These are phyloP conservation scores for Magnolia officinalis DNA, from an alignment of 164 flowering plant species.

Conservation along the genomic window DNA sequence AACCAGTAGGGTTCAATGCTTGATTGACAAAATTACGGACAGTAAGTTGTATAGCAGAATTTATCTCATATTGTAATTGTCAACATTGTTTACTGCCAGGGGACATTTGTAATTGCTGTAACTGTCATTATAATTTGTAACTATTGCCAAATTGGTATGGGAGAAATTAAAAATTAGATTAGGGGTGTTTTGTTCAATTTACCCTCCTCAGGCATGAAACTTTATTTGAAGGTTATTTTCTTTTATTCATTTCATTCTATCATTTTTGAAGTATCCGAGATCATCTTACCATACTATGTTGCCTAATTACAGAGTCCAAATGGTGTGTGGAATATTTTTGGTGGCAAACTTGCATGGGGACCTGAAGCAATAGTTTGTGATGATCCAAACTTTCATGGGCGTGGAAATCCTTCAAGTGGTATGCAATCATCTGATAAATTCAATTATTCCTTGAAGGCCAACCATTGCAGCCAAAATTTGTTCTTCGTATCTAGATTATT, in stretches of 20 bases:
- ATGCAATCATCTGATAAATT: constrained; percentile 8
- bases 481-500: not conserved
- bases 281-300: not conserved
- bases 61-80: not conserved
- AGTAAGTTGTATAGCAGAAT: too few relatives aligned
- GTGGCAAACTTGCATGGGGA: constrained; percentile 69
- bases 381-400: constrained; percentile 67
- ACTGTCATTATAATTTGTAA: not conserved
- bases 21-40: not conserved
- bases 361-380: constrained; percentile 74
- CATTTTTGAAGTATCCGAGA: not conserved
- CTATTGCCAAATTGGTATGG: not conserved
- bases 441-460: not conserved
- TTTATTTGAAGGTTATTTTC: not conserved
- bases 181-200: not conserved
- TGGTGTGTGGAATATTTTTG: constrained; percentile 66
- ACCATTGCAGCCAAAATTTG: not conserved
- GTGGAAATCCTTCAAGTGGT: constrained; percentile 65
- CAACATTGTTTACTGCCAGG: not conserved
- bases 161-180: not conserved
- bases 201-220: not conserved
- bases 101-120: not conserved
- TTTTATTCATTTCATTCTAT: not conserved
- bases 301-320: constrained; percentile 42
- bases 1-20: not conserved